These are phyloP conservation scores for Trichoderma citrinoviride DNA, from an alignment of 2,329 filamentous ascomycete genomes.

Conservation along the genomic window DNA sequence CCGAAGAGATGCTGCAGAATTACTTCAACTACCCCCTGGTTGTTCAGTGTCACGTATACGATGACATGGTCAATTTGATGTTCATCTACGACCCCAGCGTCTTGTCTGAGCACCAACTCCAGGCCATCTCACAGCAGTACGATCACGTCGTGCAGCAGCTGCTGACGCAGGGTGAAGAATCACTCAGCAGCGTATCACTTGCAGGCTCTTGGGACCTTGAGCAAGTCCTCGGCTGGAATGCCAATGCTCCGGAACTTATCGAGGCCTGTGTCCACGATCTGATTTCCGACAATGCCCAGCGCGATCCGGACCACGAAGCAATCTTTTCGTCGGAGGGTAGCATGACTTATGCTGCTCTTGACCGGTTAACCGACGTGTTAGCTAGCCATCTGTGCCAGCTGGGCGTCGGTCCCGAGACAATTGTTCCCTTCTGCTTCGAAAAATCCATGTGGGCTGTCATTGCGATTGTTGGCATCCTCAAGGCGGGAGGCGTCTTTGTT, in stretches of 20 bases:
- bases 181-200: too few relatives aligned
- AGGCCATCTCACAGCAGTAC: neutral
- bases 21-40: constrained; percentile 17
- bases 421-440: constrained; percentile 23
- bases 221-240: neutral
- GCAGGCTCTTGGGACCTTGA: neutral
- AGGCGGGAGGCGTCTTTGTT: constrained; percentile 23
- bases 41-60: neutral
- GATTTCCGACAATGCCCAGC: constrained; percentile 31
- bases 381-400: neutral
- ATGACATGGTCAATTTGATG: neutral
- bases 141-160: constrained; percentile 8
- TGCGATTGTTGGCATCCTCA: constrained; percentile 21
- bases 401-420: constrained; percentile 25
- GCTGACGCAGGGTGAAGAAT: too few relatives aligned
- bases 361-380: neutral
- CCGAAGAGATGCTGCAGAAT: neutral
- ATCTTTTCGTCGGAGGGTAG: neutral
- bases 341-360: neutral
- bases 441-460: constrained; percentile 23
- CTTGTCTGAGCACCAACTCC: neutral
- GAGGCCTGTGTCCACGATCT: neutral
- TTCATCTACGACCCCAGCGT: neutral
- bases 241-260: neutral
- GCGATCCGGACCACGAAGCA: constrained; percentile 26